These are phyloP conservation scores for Aspergillus phoenicis DNA, from an alignment of 2,329 filamentous ascomycete genomes.

Conservation along the genomic window DNA sequence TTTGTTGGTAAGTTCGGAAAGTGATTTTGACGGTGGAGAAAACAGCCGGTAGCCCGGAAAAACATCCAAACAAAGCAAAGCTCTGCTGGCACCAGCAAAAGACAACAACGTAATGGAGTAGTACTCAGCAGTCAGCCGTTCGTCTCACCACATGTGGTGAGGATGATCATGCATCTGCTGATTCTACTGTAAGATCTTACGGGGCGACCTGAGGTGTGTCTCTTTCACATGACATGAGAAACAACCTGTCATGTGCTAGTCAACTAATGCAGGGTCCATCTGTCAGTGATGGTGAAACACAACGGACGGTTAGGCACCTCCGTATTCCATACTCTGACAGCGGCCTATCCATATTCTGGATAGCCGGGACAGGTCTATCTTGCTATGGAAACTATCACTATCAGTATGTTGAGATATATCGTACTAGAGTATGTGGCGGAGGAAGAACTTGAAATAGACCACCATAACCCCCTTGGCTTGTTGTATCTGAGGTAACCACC, in stretches of 20 bases:
- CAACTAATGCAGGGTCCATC: slow-evolving; percentile 3
- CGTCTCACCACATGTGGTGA: background rate
- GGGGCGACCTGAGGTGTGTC: background rate
- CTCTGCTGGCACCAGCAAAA: background rate
- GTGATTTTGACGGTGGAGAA: background rate
- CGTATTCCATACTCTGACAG: slow-evolving; percentile 3
- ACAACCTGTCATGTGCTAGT: slow-evolving; percentile 6
- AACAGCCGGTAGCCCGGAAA: background rate
- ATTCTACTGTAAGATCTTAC: background rate
- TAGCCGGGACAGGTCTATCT: too few relatives aligned
- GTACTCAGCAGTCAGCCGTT: background rate
- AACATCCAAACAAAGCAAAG: background rate
- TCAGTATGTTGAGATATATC: too few relatives aligned
- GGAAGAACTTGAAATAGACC: background rate
- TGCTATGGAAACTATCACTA: too few relatives aligned
- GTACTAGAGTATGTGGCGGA: too few relatives aligned
- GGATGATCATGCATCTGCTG: background rate
- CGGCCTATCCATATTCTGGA: background rate
- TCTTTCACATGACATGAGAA: slow-evolving; percentile 6
- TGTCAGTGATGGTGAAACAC: slow-evolving; percentile 10
- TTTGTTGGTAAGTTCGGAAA: background rate
- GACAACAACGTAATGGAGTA: background rate
- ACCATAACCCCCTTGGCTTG: background rate
- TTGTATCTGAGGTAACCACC: background rate
- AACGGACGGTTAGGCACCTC: slow-evolving; percentile 5